These are phyloP conservation scores for Xylaria flabelliformis DNA, from an alignment of 495 filamentous ascomycete genomes.

Conservation along the genomic window DNA sequence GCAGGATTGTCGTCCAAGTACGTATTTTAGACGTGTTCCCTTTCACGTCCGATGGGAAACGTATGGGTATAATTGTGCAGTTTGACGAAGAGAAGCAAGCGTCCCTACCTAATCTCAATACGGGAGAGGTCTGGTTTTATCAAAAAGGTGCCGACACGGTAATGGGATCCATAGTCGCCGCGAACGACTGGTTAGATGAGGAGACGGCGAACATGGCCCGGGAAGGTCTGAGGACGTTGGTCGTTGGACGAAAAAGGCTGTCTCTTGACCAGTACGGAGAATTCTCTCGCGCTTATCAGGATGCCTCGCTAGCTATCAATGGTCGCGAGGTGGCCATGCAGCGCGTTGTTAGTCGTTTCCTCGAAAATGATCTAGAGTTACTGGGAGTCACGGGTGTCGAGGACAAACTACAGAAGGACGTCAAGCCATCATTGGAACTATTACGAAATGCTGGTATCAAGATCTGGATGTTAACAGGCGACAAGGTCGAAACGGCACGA, in stretches of 20 bases:
- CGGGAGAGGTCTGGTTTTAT: conserved; percentile 94
- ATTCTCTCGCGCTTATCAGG: conserved; percentile 75
- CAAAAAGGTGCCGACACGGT: conserved; percentile 99
- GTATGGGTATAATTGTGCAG: conserved; percentile 96
- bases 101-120: conserved; percentile 46
- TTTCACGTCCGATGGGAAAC: conserved; percentile 95
- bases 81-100: conserved; percentile 66
- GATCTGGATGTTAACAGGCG: conserved; percentile 99
- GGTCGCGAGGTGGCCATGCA: conserved; percentile 83
- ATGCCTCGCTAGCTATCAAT: conserved; percentile 79
- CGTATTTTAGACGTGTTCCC: conserved; percentile 94
- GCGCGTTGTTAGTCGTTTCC: conserved; percentile 74
- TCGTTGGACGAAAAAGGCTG: conserved; percentile 86
- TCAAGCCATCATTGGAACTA: conserved; percentile 92
- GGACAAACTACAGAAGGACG: conserved; percentile 92
- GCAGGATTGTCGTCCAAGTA: conserved; percentile 80
- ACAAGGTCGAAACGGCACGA: conserved; percentile 97
- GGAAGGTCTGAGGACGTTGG: conserved; percentile 92
- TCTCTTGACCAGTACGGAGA: conserved; percentile 76
- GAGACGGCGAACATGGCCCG: conserved; percentile 99
- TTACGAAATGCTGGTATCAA: conserved; percentile 98
- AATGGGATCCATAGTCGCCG: conserved; percentile 90
- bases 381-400: conserved; percentile 97
- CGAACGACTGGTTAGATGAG: conserved; percentile 98
- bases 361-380: conserved; percentile 89